Conservation (phyloP, 2,329 filamentous ascomycete genomes). For the Cyanodermella asteris region DNA sequence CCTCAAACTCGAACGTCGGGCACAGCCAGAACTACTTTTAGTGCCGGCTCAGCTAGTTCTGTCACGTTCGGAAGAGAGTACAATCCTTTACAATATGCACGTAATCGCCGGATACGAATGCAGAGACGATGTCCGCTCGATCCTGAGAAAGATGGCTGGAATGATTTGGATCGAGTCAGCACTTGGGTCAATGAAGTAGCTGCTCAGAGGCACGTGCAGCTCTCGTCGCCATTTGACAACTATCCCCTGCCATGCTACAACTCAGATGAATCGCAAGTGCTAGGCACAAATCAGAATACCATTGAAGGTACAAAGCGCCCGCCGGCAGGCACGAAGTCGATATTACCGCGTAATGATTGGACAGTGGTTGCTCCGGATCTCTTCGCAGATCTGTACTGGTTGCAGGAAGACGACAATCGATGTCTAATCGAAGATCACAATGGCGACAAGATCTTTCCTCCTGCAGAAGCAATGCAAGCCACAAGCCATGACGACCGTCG, state of each 20-base stretch:
- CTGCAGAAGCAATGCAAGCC: not conserved
- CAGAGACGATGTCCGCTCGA: constrained; percentile 56
- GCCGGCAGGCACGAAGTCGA: constrained; percentile 29
- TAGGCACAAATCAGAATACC: constrained; percentile 1
- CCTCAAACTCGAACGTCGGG: no score
- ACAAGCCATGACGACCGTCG: no score
- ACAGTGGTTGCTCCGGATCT: constrained; percentile 62
- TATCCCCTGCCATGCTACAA: constrained; percentile 22
- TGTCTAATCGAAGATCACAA: constrained; percentile 58
- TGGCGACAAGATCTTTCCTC: constrained; percentile 50
- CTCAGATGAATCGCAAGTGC: constrained; percentile 8
- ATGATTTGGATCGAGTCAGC: constrained; percentile 47
- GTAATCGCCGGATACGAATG: constrained; percentile 68
- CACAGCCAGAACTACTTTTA: constrained; percentile 1
- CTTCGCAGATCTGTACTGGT: constrained; percentile 76
- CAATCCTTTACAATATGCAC: constrained; percentile 80
- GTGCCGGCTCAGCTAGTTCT: constrained; percentile 1
- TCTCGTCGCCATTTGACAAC: constrained; percentile 23
- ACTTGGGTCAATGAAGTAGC: constrained; percentile 56
- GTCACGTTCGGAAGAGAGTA: constrained; percentile 43
- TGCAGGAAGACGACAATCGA: constrained; percentile 65
- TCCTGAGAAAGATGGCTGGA: constrained; percentile 54
- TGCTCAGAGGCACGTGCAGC: constrained; percentile 22
- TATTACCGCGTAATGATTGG: constrained; percentile 68
- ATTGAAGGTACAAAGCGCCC: not conserved